Percentiles rank a stretch among this genome's conserved stretches.
These are phyloP conservation scores for Glarea lozoyensis DNA, from an alignment of 495 filamentous ascomycete species.

Conservation along the genomic window DNA sequence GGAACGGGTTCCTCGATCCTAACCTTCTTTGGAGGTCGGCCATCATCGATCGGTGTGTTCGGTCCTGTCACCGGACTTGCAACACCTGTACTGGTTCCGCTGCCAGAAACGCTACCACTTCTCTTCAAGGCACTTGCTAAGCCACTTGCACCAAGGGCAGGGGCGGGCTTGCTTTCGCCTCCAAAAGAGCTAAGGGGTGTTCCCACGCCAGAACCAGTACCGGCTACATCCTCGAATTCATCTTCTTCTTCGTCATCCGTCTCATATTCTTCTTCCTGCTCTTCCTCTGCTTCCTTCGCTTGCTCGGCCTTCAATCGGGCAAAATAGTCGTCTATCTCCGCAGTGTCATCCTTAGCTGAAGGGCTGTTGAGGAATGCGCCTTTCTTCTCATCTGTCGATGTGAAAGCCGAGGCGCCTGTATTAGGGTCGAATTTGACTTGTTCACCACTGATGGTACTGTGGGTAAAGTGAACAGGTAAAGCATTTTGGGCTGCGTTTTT, in stretches of 20 bases:
- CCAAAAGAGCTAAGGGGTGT: slow-evolving; percentile 19
- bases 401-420: slow-evolving; percentile 17
- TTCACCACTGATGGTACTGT: slow-evolving; percentile 62
- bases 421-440: slow-evolving; percentile 20
- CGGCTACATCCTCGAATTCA: slow-evolving; percentile 29
- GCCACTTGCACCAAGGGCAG: slow-evolving; percentile 3
- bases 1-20: slow-evolving; percentile 42
- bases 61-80: slow-evolving; percentile 22
- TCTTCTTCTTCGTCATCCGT: slow-evolving; percentile 42
- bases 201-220: slow-evolving; percentile 16
- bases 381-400: slow-evolving; percentile 43
- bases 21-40: slow-evolving; percentile 41
- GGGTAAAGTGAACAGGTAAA: slow-evolving; percentile 82
- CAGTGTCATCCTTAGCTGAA: slow-evolving; percentile 21
- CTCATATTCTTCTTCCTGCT: slow-evolving; percentile 39
- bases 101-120: slow-evolving; percentile 22
- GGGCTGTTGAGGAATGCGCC: slow-evolving; percentile 22
- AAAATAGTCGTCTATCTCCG: slow-evolving; percentile 44
- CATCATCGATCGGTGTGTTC: slow-evolving; percentile 29
- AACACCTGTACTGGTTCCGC: slow-evolving; percentile 25
- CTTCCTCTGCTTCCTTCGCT: slow-evolving; percentile 36
- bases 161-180: slow-evolving; percentile 6
- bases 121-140: slow-evolving; percentile 18
- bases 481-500: slow-evolving; percentile 73
- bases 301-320: slow-evolving; percentile 42